Conservation (phyloP, 345 rosid genomes). For the Toxicodendron radicans region DNA sequence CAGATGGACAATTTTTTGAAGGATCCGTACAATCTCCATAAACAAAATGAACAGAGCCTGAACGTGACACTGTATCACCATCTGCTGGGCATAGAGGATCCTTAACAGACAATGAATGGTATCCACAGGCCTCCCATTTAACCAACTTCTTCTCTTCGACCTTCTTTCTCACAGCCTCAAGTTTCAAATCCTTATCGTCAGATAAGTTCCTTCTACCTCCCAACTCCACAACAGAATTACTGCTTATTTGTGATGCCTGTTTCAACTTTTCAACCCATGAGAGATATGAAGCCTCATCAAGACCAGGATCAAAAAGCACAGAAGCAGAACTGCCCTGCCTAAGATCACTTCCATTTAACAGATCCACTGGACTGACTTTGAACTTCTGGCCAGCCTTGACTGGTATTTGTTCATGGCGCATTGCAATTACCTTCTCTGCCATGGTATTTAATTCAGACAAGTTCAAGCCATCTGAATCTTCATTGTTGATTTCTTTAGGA, state of each 20-base stretch:
- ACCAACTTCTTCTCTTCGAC: conserved; percentile 70
- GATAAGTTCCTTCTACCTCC: conserved; percentile 42
- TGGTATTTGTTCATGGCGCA: conserved; percentile 41
- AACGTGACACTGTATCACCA: conserved; percentile 45
- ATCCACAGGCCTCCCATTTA: conserved; percentile 77
- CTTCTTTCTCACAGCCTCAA: conserved; percentile 65
- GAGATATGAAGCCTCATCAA: conserved; percentile 82
- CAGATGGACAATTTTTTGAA: conserved; percentile 52
- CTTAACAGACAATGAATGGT: conserved; percentile 62
- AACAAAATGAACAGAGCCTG: conserved; percentile 68
- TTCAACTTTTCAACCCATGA: conserved; percentile 83
- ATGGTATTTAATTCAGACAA: conserved; percentile 54
- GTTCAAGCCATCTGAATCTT: conserved; percentile 45
- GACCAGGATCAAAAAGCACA: conserved; percentile 44
- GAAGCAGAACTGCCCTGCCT: conserved; percentile 33
- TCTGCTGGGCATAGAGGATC: conserved; percentile 45
- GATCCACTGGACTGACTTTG: conserved; percentile 45
- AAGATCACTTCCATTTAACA: conserved; percentile 23
- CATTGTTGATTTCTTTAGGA: conserved; percentile 41
- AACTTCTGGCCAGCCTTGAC: conserved; percentile 50
- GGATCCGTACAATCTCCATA: conserved; percentile 86
- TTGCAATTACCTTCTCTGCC: conserved; percentile 64
- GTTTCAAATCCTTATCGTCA: conserved; percentile 46
- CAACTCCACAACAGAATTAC: conserved; percentile 34
- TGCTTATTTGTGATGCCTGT: conserved; percentile 47